Conservation (phyloP, 108 stramenopile species). For the Pseudonitzschia multiseries region DNA sequence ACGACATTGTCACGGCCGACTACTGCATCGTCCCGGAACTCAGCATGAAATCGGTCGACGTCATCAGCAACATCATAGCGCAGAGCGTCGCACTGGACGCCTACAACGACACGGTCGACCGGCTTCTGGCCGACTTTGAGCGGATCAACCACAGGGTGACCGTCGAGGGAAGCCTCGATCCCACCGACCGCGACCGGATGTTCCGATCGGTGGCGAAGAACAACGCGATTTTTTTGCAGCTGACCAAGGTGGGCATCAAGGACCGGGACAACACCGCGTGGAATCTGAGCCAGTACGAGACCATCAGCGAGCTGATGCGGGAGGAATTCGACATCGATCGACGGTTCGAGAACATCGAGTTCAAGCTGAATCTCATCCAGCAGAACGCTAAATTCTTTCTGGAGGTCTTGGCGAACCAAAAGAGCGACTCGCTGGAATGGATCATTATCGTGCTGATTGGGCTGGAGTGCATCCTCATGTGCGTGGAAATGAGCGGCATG, state of each 20-base stretch:
- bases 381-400: constrained; percentile 94
- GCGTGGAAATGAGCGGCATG: constrained; percentile 84
- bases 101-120: constrained; percentile 88
- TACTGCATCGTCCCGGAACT: constrained; percentile 80
- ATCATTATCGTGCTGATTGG: constrained; percentile 89
- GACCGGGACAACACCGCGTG: constrained; percentile 90
- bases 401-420: constrained; percentile 86
- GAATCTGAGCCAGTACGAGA: constrained; percentile 85
- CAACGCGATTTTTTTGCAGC: constrained; percentile 88
- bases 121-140: constrained; percentile 76
- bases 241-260: constrained; percentile 89
- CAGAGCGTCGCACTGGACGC: constrained; percentile 91
- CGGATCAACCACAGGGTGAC: constrained; percentile 79
- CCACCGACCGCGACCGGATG: constrained; percentile 63
- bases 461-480: constrained; percentile 88
- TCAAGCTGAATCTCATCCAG: constrained; percentile 89
- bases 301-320: constrained; percentile 65
- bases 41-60: constrained; percentile 88
- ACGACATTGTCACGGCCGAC: constrained; percentile 70
- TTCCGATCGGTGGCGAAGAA: constrained; percentile 85
- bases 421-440: constrained; percentile 88
- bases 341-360: constrained; percentile 85
- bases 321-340: constrained; percentile 67
- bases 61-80: constrained; percentile 89
- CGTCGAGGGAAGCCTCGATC: constrained; percentile 59